These are phyloP conservation scores for Spiraea crenata DNA, from an alignment of 331 rosid genomes.

Conservation along the genomic window DNA sequence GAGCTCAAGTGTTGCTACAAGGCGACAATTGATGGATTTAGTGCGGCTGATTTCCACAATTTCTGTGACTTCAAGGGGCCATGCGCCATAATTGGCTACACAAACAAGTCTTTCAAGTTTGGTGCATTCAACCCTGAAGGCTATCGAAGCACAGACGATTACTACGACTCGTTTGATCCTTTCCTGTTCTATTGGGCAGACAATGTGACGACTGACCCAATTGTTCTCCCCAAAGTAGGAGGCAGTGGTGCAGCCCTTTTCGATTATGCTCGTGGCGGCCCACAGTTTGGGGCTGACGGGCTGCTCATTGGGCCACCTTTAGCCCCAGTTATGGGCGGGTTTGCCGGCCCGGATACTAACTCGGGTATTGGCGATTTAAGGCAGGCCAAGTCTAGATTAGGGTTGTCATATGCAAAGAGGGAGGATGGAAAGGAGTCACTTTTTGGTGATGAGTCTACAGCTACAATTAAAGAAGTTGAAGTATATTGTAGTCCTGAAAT, in stretches of 20 bases:
- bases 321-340: slow-evolving; percentile 89
- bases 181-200: slow-evolving; percentile 76
- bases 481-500: slow-evolving; percentile 85
- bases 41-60: slow-evolving; percentile 69
- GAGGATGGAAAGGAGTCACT: slow-evolving; percentile 76
- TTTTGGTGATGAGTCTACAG: slow-evolving; percentile 76
- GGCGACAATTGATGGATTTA: slow-evolving; percentile 78
- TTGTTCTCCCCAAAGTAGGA: slow-evolving; percentile 72
- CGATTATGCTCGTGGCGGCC: slow-evolving; percentile 84
- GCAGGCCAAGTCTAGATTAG: slow-evolving; percentile 84
- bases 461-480: slow-evolving; percentile 65
- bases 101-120: slow-evolving; percentile 77
- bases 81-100: slow-evolving; percentile 80
- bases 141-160: slow-evolving; percentile 89
- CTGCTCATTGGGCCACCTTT: slow-evolving; percentile 85
- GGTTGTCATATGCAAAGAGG: slow-evolving; percentile 85
- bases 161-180: slow-evolving; percentile 81
- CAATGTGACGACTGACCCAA: slow-evolving; percentile 34
- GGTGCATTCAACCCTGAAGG: slow-evolving; percentile 96
- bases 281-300: slow-evolving; percentile 86
- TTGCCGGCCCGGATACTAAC: slow-evolving; percentile 87
- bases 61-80: slow-evolving; percentile 90
- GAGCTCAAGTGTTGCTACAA: slow-evolving; percentile 85
- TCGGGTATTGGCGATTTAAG: slow-evolving; percentile 67
- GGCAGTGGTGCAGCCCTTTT: slow-evolving; percentile 94